Conservation (phyloP, 108 stramenopile species). For the Fragilaria crotonensis region DNA sequence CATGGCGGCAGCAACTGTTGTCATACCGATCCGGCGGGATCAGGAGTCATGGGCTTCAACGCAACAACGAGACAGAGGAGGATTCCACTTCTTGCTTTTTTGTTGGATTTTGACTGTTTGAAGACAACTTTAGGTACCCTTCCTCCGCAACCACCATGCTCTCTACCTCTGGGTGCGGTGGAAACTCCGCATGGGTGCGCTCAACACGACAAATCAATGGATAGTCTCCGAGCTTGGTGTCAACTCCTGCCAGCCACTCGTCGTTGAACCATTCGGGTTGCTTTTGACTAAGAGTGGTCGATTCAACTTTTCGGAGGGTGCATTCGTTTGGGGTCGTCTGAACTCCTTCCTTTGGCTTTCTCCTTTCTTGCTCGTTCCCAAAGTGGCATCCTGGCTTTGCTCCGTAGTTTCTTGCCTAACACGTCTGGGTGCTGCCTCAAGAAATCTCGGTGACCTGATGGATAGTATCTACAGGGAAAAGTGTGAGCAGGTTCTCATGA, state of each 20-base stretch:
- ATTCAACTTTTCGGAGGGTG: not conserved
- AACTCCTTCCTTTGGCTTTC: conserved; percentile 2
- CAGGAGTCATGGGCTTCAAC: conserved; percentile 35
- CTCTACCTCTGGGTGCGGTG: conserved; percentile 25
- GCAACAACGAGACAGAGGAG: conserved; percentile 20
- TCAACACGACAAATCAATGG: conserved; percentile 52
- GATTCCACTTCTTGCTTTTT: conserved; percentile 1
- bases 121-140: not conserved
- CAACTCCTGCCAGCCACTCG: conserved; percentile 27
- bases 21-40: conserved; percentile 8
- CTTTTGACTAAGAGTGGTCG: not conserved
- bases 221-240: conserved; percentile 14
- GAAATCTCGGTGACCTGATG: conserved; percentile 30
- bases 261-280: conserved; percentile 25
- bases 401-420: conserved; percentile 15
- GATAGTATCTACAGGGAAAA: conserved; percentile 28
- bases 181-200: conserved; percentile 42
- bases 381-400: conserved; percentile 20
- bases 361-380: conserved; percentile 30
- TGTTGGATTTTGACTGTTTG: conserved; percentile 7
- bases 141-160: not conserved
- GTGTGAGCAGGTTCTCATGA: not conserved
- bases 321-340: not conserved
- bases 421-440: conserved; percentile 26
- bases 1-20: not conserved